Evolutionary conservation across 129 eudicot genomes (phyloP), one percentile per base, ranked within the genome.

Genomic region (Pittosporum tobira): DNA sequence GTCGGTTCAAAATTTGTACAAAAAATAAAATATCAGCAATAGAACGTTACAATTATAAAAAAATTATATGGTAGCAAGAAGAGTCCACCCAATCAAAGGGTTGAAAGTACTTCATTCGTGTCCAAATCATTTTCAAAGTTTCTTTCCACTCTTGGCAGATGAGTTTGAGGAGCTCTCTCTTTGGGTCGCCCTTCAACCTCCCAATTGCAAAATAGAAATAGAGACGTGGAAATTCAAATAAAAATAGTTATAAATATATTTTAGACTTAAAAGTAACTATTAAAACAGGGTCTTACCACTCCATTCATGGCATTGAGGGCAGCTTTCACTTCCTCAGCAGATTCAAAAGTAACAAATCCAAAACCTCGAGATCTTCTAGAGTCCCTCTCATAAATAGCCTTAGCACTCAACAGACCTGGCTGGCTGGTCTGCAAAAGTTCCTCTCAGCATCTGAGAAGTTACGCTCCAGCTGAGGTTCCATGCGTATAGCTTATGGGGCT

Each of bases 331-430:
- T 77, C 90, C 62, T 81, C 94, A 0, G 79, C 78, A n/a, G n/a
- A n/a, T n/a, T n/a, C n/a, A n/a, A 93, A 93, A 16, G 94, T 81
- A n/a, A n/a, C n/a, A 21, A 93, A 93, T 11, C 99, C 99, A 71
- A 73, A 93, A 57, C 99, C 99, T 54, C 94, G 85, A 54, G 96
- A 87, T 66, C 82, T 72, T 36, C 94, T 93, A 1, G n/a, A 73
- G 5, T 79, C 82, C 74, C 77, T 78, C 40, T 84, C 94, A 26
- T 73, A 87, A 66, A 93, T 71, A 55, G 87, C 80, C 82, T 84
- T 93, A 10, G 99, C 96, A 54, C 96, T 87, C 65, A 87, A 31
- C 13, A 80, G 66, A 59, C 99, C 99, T 9, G 83, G 86, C n/a
- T n/a, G n/a, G n/a, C 42, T 84, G 88, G n/a, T n/a, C n/a, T n/a